These are phyloP conservation scores for Alternaria longipes DNA, from an alignment of 2,329 filamentous ascomycete species.

Conservation along the genomic window DNA sequence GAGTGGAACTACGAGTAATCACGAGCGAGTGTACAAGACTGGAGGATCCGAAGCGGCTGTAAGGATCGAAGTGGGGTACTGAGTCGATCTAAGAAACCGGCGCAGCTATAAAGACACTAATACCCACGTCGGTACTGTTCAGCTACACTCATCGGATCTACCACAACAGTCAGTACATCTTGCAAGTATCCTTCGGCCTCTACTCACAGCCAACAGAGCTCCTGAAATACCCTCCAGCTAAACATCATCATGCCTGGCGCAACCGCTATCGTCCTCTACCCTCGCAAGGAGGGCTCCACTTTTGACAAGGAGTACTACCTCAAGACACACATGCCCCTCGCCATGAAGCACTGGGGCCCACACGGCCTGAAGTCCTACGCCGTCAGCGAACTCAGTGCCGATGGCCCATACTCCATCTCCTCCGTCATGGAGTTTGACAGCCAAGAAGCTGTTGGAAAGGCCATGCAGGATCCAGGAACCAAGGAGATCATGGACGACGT, in stretches of 20 bases:
- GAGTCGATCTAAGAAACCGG: neutral
- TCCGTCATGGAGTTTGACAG: conserved; percentile 38
- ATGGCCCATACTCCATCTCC: conserved; percentile 33
- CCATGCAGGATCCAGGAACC: conserved; percentile 23
- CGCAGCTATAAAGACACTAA: conserved; percentile 18
- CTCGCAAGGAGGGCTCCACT: conserved; percentile 49
- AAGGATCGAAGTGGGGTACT: conserved; percentile 29
- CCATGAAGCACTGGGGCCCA: conserved; percentile 50
- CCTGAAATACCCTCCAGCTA: neutral
- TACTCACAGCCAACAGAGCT: neutral
- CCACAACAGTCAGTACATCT: conserved; percentile 6
- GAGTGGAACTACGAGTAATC: neutral
- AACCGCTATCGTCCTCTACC: conserved; percentile 51
- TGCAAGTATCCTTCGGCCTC: neutral
- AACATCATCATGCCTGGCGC: conserved; percentile 28
- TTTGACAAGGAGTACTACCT: conserved; percentile 64
- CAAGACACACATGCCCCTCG: conserved; percentile 58
- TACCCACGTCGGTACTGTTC: conserved; percentile 2
- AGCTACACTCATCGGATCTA: neutral
- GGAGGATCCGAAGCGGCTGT: conserved; percentile 12
- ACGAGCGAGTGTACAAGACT: neutral
- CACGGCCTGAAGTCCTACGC: conserved; percentile 51
- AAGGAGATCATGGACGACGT: conserved; percentile 52
- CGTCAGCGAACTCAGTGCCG: conserved; percentile 31
- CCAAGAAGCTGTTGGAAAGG: conserved; percentile 33